phyloP scores from a whole-genome alignment of 2,329 filamentous ascomycete genomes.

The Sclerotiophoma versabilis region DNA sequence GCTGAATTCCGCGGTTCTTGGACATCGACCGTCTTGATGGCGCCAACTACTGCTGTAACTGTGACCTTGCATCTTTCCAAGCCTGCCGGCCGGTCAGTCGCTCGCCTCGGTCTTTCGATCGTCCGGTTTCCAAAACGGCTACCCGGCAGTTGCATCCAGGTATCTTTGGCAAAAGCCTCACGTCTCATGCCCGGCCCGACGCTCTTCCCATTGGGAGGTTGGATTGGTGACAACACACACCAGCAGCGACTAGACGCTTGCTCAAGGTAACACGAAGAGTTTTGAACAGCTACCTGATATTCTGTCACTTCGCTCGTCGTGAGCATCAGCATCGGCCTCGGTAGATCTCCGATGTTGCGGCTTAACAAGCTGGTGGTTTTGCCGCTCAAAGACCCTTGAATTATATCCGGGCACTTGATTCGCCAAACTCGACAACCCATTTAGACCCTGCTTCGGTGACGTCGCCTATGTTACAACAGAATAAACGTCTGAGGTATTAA shows the following conservation, averaged over 20 bases:
- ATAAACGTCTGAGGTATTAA: background rate
- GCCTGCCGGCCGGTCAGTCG: conserved; percentile 4
- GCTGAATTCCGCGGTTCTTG: conserved; percentile 4
- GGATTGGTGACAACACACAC: background rate
- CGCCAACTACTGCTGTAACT: conserved; percentile 19
- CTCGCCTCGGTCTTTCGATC: conserved; percentile 21
- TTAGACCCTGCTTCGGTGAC: conserved; percentile 10
- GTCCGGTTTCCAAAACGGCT: conserved; percentile 20
- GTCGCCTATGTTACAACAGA: conserved; percentile 12
- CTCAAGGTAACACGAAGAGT: background rate
- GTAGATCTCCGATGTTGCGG: conserved; percentile 9
- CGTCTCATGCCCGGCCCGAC: conserved; percentile 12
- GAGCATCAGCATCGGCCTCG: conserved; percentile 9
- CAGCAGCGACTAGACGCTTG: background rate
- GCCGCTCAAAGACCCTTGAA: conserved; percentile 12
- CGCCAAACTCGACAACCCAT: background rate
- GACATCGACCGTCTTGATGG: conserved; percentile 10
- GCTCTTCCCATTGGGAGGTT: background rate
- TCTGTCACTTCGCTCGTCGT: background rate
- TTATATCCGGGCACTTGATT: conserved; percentile 19
- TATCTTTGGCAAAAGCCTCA: conserved; percentile 3
- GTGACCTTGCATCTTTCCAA: conserved; percentile 11
- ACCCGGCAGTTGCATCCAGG: conserved; percentile 8
- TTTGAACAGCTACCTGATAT: background rate
- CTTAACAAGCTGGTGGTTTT: conserved; percentile 13